Evolutionary conservation across 495 filamentous ascomycete species (phyloP), one percentile per base, ranked within the genome.

Genomic region (Diplogelasinospora grovesii): DNA sequence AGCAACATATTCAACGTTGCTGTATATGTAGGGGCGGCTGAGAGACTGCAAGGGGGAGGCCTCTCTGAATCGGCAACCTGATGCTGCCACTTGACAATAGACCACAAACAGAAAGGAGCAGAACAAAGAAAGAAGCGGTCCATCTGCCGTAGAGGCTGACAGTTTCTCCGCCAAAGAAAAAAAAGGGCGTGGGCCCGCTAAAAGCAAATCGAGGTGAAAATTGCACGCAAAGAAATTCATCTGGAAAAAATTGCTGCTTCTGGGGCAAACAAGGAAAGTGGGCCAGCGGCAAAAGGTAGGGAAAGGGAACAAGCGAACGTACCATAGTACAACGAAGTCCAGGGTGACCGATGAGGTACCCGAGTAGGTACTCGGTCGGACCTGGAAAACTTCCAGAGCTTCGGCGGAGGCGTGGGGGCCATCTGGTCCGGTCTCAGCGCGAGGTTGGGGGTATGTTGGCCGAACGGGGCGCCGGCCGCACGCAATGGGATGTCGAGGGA

Each of bases 391-490:
- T 19, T 8, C 45, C 16, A 38, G 31, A n/a, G 39, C 38, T 36
- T 48, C 44, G 32, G 51, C 28, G 40, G n/a, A 25, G 8, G 47
- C 47, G 47, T 50, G 47, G 51, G 50, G 50, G 39, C 43, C 22
- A 24, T 39, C 26, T 10, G 22, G 29, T 37, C 41, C 41, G 44
- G 40, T 18, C 29, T 33, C 35, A 46, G 33, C n/a, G n/a, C 33
- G 25, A 54, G 37, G 28, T 31, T 49, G 46, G 50, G 50, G 50
- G 43, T 43, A 39, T 39, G 39, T 24, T 32, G 27, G 27, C 48
- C 39, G 39, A 48, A 33, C n/a, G 33, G 42, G 35, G 27, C 39
- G 25, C 39, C 32, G 39, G 45, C 43, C 30, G 44, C 36, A n/a
- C 19, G 19, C 30, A 9, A 36, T 18, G 29, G 36, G 23, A 38